A percentile compares a stretch with the other conserved stretches of the same genome.
Conservation (phyloP, 2,329 filamentous ascomycete genomes). For the Ascochyta rabiei region DNA sequence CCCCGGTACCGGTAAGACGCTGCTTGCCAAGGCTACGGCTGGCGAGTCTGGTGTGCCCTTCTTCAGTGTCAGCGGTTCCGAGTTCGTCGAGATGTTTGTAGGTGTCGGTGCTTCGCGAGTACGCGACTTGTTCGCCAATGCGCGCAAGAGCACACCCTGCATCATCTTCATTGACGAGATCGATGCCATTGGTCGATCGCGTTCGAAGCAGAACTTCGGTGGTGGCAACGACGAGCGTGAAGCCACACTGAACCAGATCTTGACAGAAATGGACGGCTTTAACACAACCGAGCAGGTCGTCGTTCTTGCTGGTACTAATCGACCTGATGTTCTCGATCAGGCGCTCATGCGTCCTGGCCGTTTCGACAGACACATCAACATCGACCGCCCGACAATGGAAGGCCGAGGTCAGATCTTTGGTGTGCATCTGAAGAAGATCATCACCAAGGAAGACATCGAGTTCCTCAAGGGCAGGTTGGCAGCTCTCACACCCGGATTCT, state of each 20-base stretch:
- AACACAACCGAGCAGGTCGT: conserved; percentile 97
- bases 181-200: conserved; percentile 92
- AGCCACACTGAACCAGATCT: conserved; percentile 94
- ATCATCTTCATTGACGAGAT: conserved; percentile 99
- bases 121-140: conserved; percentile 90
- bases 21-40: conserved; percentile 95
- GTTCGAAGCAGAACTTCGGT: conserved; percentile 80
- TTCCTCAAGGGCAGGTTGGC: conserved; percentile 86
- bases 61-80: conserved; percentile 97
- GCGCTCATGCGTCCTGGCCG: conserved; percentile 95
- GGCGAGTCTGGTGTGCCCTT: conserved; percentile 97
- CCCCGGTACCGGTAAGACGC: conserved; percentile 96
- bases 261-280: conserved; percentile 99
- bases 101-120: conserved; percentile 97
- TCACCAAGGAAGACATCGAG: conserved; percentile 88
- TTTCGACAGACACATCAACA: conserved; percentile 95
- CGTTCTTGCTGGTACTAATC: conserved; percentile 94
- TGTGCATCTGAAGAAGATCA: conserved; percentile 93
- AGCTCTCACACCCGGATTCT: conserved; percentile 93
- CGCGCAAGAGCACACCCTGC: conserved; percentile 93
- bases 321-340: conserved; percentile 92
- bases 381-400: conserved; percentile 95
- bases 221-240: conserved; percentile 98
- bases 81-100: conserved; percentile 99
- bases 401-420: conserved; percentile 95